These are phyloP conservation scores for Pseudonectria foliicola DNA, from an alignment of 2,329 filamentous ascomycete species.

Conservation along the genomic window DNA sequence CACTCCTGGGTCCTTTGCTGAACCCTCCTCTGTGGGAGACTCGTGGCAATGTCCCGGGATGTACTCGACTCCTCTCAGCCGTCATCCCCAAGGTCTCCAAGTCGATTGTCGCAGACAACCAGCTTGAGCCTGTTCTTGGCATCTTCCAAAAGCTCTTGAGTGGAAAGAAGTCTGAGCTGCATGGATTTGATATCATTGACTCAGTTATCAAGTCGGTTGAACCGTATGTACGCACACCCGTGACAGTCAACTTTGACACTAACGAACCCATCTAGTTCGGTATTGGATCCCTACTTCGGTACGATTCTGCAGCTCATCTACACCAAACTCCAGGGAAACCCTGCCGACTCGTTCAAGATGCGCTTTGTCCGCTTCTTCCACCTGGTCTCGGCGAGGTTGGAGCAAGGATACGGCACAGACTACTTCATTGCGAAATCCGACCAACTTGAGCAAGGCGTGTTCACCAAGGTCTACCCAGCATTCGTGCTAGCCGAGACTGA, in stretches of 20 bases:
- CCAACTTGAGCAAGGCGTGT: conserved; percentile 69
- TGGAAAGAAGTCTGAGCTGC: conserved; percentile 74
- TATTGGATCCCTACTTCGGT: conserved; percentile 69
- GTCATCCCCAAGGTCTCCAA: conserved; percentile 72
- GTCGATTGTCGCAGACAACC: conserved; percentile 68
- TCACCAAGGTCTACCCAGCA: conserved; percentile 75
- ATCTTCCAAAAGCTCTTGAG: conserved; percentile 89
- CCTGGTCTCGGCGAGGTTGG: conserved; percentile 70
- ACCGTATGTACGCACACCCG: conserved; percentile 43
- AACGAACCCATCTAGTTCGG: conserved; percentile 36
- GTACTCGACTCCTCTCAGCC: conserved; percentile 75
- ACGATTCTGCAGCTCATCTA: conserved; percentile 78
- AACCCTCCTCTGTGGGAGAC: conserved; percentile 83
- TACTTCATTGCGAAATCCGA: conserved; percentile 86
- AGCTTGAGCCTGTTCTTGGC: conserved; percentile 81
- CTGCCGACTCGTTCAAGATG: conserved; percentile 72
- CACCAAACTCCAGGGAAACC: conserved; percentile 60
- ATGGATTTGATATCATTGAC: conserved; percentile 87
- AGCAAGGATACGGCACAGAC: conserved; percentile 81
- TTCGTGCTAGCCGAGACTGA: conserved; percentile 86
- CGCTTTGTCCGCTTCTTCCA: conserved; percentile 95
- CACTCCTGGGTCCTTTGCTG: conserved; percentile 70
- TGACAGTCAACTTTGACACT: conserved; percentile 7
- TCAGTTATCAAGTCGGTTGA: conserved; percentile 67
- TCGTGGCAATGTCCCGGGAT: conserved; percentile 85